Evolutionary conservation across 2,329 filamentous ascomycete genomes (phyloP).

Genomic region (Diplodia corticola): DNA sequence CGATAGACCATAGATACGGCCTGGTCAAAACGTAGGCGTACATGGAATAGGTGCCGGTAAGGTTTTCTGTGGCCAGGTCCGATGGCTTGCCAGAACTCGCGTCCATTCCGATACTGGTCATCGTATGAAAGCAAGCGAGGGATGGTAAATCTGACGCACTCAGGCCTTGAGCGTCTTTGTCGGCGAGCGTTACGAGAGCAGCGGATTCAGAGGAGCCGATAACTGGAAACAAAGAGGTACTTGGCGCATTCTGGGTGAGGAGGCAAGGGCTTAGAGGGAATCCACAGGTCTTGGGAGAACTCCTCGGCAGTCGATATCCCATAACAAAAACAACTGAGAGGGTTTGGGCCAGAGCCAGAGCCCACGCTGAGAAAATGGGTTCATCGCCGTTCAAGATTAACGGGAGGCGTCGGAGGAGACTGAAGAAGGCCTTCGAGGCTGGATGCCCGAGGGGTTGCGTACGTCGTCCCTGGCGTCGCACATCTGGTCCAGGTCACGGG

Average conservation of each 20-base stretch:
- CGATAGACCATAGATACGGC: slow-evolving; percentile 15
- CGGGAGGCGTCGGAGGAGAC: slow-evolving; percentile 3
- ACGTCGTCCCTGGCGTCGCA: slow-evolving; percentile 2
- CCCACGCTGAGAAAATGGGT: slow-evolving; percentile 19
- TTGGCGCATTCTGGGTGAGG: neutral
- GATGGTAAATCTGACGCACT: neutral
- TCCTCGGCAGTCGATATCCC: slow-evolving; percentile 11
- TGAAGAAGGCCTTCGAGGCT: slow-evolving; percentile 8
- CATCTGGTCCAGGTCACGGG: neutral
- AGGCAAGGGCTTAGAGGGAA: neutral
- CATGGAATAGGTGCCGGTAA: slow-evolving; percentile 7
- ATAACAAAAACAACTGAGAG: slow-evolving; percentile 8
- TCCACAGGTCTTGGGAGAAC: neutral
- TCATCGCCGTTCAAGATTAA: slow-evolving; percentile 1
- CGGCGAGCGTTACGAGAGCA: neutral
- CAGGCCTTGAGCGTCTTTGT: neutral
- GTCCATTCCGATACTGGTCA: slow-evolving; percentile 12
- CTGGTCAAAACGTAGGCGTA: slow-evolving; percentile 1
- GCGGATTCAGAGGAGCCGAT: neutral
- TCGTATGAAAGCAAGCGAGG: neutral
- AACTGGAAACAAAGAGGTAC: neutral
- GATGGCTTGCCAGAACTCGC: neutral
- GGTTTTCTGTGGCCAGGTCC: neutral
- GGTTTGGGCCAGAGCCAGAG: slow-evolving; percentile 3
- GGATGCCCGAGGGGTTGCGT: neutral